Base-by-base conservation (phyloP, 306 rosid genomes). In the Fragaria nilgerrensis region DNA sequence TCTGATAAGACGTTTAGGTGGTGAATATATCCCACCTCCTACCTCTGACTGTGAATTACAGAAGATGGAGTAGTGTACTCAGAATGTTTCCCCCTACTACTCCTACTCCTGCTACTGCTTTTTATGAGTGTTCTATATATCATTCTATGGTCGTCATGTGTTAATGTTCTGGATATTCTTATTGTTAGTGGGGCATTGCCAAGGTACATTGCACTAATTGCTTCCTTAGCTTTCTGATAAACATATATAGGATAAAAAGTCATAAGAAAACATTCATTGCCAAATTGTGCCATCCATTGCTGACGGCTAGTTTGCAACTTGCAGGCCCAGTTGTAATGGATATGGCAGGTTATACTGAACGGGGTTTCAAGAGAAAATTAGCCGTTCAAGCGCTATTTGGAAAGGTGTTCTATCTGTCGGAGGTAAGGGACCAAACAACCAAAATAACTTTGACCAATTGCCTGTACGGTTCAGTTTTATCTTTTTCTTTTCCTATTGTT, bases 321-420 rank as follows among this genome's bases (percentile, higher is more conserved):
- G 75, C 91, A 95, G 97, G 98, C 52, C 98, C 98, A 29, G 89
- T 92, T 79, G 97, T 95, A 75, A 83, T 92, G 98, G 84, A 92
- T 47, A 73, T 81, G 75, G 80, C 97, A 19, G 97, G 98, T 78
- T 95, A 95, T 81, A 84, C 97, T 39, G 98, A 95, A 85, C 91
- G 70, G 86, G 98, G 97, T 83, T 95, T 95, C 85, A 95, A 95
- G 86, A 89, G 98, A 89, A 95, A 95, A 81, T 85, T 95, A 74
- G 98, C 97, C 29, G 93, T 92, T 70, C 96, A 92, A 82, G 86
- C 90, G 47, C 97, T 95, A 53, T 95, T 95, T 73, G 97, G 97
- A 78, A 95, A 95, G 85, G 82, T 95, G 77, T 95, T 90, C 88
- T 92, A 95, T 82, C 88, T 95, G 50, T 92, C 98, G 17, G 98